Base-by-base conservation (phyloP, 495 filamentous ascomycete species). In the Penicillium parvum region DNA sequence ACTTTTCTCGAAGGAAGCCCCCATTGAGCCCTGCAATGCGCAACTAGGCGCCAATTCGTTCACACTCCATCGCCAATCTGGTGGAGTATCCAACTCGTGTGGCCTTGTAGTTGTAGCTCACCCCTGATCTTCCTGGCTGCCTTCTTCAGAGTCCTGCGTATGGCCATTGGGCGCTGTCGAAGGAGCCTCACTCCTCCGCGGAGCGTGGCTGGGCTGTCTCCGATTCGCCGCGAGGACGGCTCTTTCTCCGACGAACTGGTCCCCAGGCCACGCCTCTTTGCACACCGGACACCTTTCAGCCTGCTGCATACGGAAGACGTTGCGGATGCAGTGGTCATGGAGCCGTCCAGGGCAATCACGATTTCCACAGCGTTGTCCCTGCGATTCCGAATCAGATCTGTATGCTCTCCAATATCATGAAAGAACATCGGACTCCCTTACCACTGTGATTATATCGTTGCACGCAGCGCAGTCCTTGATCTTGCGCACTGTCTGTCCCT, bases 391-490 rank as follows among this genome's bases (percentile, higher is more conserved):
- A 27, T 40, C 22, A 9, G 50, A 40, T 58, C 25, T 41, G 32
- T 22, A 15, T 15, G 25, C 9, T 17, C 1, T 29, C 4, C 5
- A 23, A 3, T 4, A 3, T 5, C 18, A n/a, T 20, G 6, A 3
- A 32, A n/a, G n/a, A n/a, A n/a, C 4, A 40, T 21, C 15, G 5
- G 21, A 22, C 15, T 39, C n/a, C 28, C 76, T 59, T 53, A 80
- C 79, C 47, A 86, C 68, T 6, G 90, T 97, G 43, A 96, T 77
- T 42, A 97, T 85, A 61, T 96, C 90, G 64, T 79, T 86, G 61
- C 92, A 98, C 2, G 85, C 88, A 59, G 82, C 76, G 65, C 92
- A 98, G 45, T 82, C 78, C 77, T 92, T 95, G 59, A 98, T 85
- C 46, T 76, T 76, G 50, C 85, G 48, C 9, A 55, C 47, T 12